Evolutionary conservation across 1,139 yeast genomes (phyloP), one percentile per base, ranked within the genome.

Genomic region (Schizosaccharomyces versatilis): DNA sequence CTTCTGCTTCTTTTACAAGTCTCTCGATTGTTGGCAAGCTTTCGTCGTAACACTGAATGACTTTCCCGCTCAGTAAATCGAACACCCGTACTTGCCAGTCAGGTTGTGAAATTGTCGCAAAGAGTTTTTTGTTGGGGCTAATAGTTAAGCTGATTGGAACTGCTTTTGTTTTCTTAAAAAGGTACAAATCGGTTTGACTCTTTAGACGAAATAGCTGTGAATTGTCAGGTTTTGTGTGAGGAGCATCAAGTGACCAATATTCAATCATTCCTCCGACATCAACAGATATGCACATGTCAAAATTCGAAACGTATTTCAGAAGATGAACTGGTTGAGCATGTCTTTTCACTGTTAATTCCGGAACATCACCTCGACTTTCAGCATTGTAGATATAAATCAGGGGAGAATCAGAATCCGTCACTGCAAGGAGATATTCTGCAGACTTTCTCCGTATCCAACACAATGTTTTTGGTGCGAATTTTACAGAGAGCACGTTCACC

Each of bases 181-280:
- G 70, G 58, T 71, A 70, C 47, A 74, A 62, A 58, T 72, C 71
- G 0, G 78, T 74, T 51, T 68, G 65, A 19, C 73, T 67, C 59
- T 74, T 74, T 60, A 65, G 62, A 47, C 67, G 65, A 62, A 72
- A 73, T 9, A 44, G 42, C n/a, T 10, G 10, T 5, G 60, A 60
- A 14, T 57, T 57, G 19, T 52, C 55, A 3, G 66, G 64, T 54
- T 60, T 58, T 40, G 57, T 60, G 36, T 57, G 57, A 5, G 56
- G 57, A 9, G 65, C 61, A 1, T 57, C 57, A 0, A 65, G 67
- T 38, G 55, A 59, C 78, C 78, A 74, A 57, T 71, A 70, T 61
- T 74, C 78, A 9, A 74, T 60, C 61, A 71, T 67, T 1, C 78
- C 77, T 32, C 61, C 59, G 1, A 55, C 58, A 58, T 74, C 78